A percentile compares a stretch with the other conserved stretches of the same genome.
phyloP scores from a whole-genome alignment of 2,329 filamentous ascomycete species.

The Aspergillus phoenicis region DNA sequence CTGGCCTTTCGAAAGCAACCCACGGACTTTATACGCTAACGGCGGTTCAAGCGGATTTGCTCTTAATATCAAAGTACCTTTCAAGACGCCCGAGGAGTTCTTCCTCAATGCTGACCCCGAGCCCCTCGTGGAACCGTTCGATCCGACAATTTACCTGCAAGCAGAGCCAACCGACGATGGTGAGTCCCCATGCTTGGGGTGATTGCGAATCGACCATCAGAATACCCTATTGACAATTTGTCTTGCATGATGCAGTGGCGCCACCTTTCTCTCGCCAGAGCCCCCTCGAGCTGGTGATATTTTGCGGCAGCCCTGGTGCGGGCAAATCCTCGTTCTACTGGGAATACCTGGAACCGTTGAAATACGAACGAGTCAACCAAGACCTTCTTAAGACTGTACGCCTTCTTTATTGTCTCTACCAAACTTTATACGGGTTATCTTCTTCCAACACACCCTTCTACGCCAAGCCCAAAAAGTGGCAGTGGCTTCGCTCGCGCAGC shows the following conservation, averaged over 20 bases:
- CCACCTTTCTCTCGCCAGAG: slow-evolving; percentile 61
- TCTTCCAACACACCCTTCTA: not conserved
- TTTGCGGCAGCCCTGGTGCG: slow-evolving; percentile 84
- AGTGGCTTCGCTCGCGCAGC: not conserved
- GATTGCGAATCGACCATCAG: not conserved
- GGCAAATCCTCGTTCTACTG: slow-evolving; percentile 93
- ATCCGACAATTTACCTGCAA: slow-evolving; percentile 62
- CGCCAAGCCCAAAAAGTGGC: not conserved
- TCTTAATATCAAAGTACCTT: slow-evolving; percentile 76
- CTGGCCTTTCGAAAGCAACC: not conserved
- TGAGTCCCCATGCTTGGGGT: slow-evolving; percentile 21
- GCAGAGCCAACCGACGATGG: slow-evolving; percentile 34
- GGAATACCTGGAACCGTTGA: slow-evolving; percentile 72
- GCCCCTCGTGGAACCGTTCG: slow-evolving; percentile 70
- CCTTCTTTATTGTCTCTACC: not conserved
- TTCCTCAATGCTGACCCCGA: slow-evolving; percentile 71
- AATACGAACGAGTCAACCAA: slow-evolving; percentile 86
- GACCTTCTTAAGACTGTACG: slow-evolving; percentile 74
- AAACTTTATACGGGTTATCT: not conserved
- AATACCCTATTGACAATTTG: not conserved
- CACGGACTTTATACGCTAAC: not conserved
- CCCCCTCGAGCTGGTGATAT: slow-evolving; percentile 73
- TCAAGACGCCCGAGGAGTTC: slow-evolving; percentile 88
- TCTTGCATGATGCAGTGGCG: slow-evolving; percentile 19
- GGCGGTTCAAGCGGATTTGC: slow-evolving; percentile 70